These are phyloP conservation scores for Durotheca rogersii DNA, from an alignment of 495 filamentous ascomycete genomes.

Conservation along the genomic window DNA sequence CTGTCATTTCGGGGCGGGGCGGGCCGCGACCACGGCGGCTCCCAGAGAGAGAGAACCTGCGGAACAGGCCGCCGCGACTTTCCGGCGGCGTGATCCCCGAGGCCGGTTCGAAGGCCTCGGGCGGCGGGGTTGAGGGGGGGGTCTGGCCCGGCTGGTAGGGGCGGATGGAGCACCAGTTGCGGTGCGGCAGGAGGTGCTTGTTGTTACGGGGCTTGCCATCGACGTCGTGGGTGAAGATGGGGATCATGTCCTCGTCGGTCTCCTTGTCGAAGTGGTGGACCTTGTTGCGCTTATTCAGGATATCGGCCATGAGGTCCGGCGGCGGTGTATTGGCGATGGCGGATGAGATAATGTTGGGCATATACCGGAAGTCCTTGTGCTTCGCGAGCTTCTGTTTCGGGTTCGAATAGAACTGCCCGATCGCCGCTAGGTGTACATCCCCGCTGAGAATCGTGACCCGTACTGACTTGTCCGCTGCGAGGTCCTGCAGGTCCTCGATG, in stretches of 20 bases:
- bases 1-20: too few species aligned
- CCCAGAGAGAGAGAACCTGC: conserved; percentile 41
- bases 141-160: conserved; percentile 75
- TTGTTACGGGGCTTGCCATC: conserved; percentile 89
- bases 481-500: conserved; percentile 83
- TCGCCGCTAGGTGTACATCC: conserved; percentile 89
- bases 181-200: conserved; percentile 81
- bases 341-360: conserved; percentile 84
- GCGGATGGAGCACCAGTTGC: conserved; percentile 90
- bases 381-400: conserved; percentile 73
- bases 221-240: conserved; percentile 84
- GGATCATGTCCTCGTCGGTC: conserved; percentile 94
- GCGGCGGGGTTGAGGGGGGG: conserved; percentile 63
- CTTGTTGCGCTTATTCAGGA: conserved; percentile 91
- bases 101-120: conserved; percentile 43
- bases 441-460: conserved; percentile 87
- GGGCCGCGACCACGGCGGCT: too few species aligned
- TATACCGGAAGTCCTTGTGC: conserved; percentile 89
- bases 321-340: conserved; percentile 86
- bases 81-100: conserved; percentile 34
- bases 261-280: conserved; percentile 82
- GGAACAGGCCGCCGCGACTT: conserved; percentile 36
- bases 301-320: conserved; percentile 83
- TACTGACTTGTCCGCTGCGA: conserved; percentile 87
- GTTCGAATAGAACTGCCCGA: conserved; percentile 93